phyloP scores from a whole-genome alignment of 345 rosid species.

The Eutrema japonicum region DNA sequence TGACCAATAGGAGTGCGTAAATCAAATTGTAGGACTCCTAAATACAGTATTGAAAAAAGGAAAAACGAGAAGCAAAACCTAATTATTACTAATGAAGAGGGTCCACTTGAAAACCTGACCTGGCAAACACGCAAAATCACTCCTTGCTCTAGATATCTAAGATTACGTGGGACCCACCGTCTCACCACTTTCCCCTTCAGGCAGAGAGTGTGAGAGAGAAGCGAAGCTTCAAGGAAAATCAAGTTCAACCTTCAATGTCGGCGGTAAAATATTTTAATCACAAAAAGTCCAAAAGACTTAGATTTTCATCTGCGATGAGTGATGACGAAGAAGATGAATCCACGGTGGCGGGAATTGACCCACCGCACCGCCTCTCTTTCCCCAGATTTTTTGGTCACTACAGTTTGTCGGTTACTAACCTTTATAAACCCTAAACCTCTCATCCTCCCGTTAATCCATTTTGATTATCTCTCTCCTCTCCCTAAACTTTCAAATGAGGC shows the following conservation, averaged over 20 bases:
- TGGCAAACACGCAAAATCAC: constrained; percentile 39
- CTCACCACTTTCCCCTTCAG: neutral
- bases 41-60: constrained; percentile 1
- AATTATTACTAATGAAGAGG: too few species aligned
- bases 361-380: constrained; percentile 54
- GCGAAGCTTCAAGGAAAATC: constrained; percentile 23
- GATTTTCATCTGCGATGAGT: constrained; percentile 3
- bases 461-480: neutral
- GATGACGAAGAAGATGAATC: constrained; percentile 25
- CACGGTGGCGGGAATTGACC: constrained; percentile 37
- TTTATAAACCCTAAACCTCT: constrained; percentile 33
- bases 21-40: neutral
- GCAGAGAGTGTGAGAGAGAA: neutral
- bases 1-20: constrained; percentile 30
- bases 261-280: neutral
- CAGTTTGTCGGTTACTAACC: constrained; percentile 61
- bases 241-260: constrained; percentile 31
- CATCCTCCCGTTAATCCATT: neutral
- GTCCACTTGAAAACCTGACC: constrained; percentile 26
- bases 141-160: constrained; percentile 16
- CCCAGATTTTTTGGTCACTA: constrained; percentile 43
- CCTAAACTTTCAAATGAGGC: constrained; percentile 40
- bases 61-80: neutral
- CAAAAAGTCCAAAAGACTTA: neutral
- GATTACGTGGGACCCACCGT: constrained; percentile 32